phyloP scores from a whole-genome alignment of 371 early-diverging fungal genomes.

The Blakeslea trispora region DNA sequence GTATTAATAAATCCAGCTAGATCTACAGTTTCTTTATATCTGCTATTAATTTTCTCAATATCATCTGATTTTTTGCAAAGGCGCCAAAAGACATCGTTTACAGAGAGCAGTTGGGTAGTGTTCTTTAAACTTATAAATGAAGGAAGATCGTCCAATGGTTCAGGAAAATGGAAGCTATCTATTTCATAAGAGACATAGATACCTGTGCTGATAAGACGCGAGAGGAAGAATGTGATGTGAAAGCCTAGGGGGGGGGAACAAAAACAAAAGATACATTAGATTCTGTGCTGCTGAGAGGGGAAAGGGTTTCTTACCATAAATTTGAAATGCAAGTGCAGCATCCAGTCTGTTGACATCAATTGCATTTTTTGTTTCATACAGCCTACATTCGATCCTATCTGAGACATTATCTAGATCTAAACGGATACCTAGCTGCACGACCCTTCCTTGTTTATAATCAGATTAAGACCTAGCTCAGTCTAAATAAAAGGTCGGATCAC shows the following conservation, averaged over 20 bases:
- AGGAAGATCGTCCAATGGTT: slow-evolving; percentile 26
- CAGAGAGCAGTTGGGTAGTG: slow-evolving; percentile 23
- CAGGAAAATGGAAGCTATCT: slow-evolving; percentile 28
- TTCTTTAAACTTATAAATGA: slow-evolving; percentile 27
- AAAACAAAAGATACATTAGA: too few species aligned
- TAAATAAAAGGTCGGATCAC: too few species aligned
- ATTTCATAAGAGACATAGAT: slow-evolving; percentile 34
- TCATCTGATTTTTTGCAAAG: slow-evolving; percentile 26
- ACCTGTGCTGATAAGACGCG: slow-evolving; percentile 23
- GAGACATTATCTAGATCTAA: too few species aligned
- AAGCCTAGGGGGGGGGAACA: slow-evolving; percentile 5
- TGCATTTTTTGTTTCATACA: too few species aligned
- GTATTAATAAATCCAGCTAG: too few species aligned
- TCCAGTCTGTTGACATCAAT: slow-evolving; percentile 30
- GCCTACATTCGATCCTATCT: too few species aligned
- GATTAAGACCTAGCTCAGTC: too few species aligned
- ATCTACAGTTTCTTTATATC: slow-evolving; percentile 28
- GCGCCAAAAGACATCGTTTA: slow-evolving; percentile 28
- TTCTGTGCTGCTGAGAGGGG: too few species aligned
- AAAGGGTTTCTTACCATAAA: slow-evolving; percentile 16
- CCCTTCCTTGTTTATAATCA: too few species aligned
- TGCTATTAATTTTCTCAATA: slow-evolving; percentile 21
- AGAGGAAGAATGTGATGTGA: slow-evolving; percentile 27
- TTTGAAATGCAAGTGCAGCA: slow-evolving; percentile 31
- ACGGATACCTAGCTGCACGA: too few species aligned